These are phyloP conservation scores for Debaryomyces maramus DNA, from an alignment of 805 yeast species.

Conservation along the genomic window DNA sequence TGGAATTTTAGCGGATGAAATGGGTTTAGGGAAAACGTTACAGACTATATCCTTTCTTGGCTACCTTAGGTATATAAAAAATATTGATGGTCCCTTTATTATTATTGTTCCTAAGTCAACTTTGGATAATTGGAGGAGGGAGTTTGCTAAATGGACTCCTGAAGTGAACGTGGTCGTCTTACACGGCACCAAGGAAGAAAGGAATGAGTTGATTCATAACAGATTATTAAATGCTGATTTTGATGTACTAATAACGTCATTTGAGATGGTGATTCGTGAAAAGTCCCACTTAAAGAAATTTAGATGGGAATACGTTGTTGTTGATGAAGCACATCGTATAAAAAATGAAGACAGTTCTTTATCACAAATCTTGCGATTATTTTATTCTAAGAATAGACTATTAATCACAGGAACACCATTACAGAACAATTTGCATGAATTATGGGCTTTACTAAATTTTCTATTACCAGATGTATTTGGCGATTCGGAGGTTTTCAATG, in stretches of 20 bases:
- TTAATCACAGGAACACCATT: constrained; percentile 95
- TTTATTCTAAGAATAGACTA: constrained; percentile 80
- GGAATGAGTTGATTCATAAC: constrained; percentile 59
- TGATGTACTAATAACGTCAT: constrained; percentile 88
- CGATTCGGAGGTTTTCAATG: constrained; percentile 85
- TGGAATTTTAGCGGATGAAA: constrained; percentile 95
- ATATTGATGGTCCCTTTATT: constrained; percentile 85
- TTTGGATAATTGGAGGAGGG: constrained; percentile 94
- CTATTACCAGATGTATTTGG: constrained; percentile 93
- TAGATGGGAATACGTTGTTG: constrained; percentile 90
- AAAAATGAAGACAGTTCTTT: constrained; percentile 91
- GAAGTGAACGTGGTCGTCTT: constrained; percentile 82
- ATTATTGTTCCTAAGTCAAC: constrained; percentile 95
- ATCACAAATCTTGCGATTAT: constrained; percentile 87
- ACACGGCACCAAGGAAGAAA: constrained; percentile 86
- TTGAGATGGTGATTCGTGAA: constrained; percentile 91
- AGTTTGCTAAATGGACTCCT: constrained; percentile 94
- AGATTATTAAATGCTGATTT: constrained; percentile 70
- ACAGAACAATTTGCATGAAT: constrained; percentile 91
- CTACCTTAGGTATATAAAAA: constrained; percentile 73
- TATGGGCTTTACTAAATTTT: constrained; percentile 93
- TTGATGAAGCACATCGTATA: constrained; percentile 96
- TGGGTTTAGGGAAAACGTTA: constrained; percentile 96
- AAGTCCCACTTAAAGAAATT: constrained; percentile 76
- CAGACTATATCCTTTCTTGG: constrained; percentile 94